Evolutionary conservation across 1,139 yeast species (phyloP).

Genomic region (Candida tropicalis): DNA sequence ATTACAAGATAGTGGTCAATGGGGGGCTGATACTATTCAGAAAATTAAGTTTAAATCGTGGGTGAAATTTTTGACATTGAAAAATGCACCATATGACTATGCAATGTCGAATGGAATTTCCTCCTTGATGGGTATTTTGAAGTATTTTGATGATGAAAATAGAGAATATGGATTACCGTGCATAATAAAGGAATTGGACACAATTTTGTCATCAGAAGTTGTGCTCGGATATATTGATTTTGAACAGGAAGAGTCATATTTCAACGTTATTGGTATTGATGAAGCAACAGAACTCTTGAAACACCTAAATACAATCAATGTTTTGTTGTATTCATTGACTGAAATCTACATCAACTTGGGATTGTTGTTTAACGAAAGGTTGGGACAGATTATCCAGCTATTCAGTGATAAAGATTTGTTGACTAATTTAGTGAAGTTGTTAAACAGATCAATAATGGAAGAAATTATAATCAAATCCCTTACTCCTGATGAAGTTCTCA

Average conservation of each 20-base stretch:
- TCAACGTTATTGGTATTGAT: conserved; percentile 31
- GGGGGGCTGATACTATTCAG: conserved; percentile 48
- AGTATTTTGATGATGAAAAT: conserved; percentile 57
- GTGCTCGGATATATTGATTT: conserved; percentile 24
- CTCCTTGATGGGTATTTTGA: conserved; percentile 55
- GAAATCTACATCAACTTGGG: conserved; percentile 59
- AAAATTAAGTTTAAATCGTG: conserved; percentile 47
- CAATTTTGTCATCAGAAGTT: conserved; percentile 17
- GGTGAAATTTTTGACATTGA: conserved; percentile 43
- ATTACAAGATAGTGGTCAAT: conserved; percentile 49
- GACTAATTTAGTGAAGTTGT: conserved; percentile 41
- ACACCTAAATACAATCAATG: conserved; percentile 34
- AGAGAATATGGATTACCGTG: conserved; percentile 51
- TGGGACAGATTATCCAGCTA: conserved; percentile 45
- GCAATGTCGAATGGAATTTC: conserved; percentile 56
- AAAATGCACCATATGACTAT: conserved; percentile 64
- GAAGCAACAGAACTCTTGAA: conserved; percentile 37
- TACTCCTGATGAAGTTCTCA: conserved; percentile 51
- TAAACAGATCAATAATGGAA: conserved; percentile 56
- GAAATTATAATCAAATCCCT: conserved; percentile 52
- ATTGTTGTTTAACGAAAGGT: conserved; percentile 50
- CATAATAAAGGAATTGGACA: conserved; percentile 20
- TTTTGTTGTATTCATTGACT: conserved; percentile 48
- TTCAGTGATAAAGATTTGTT: conserved; percentile 37
- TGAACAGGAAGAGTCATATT: conserved; percentile 23